These are phyloP conservation scores for Phytophthora cactorum DNA, from an alignment of 352 stramenopile genomes.

Conservation along the genomic window DNA sequence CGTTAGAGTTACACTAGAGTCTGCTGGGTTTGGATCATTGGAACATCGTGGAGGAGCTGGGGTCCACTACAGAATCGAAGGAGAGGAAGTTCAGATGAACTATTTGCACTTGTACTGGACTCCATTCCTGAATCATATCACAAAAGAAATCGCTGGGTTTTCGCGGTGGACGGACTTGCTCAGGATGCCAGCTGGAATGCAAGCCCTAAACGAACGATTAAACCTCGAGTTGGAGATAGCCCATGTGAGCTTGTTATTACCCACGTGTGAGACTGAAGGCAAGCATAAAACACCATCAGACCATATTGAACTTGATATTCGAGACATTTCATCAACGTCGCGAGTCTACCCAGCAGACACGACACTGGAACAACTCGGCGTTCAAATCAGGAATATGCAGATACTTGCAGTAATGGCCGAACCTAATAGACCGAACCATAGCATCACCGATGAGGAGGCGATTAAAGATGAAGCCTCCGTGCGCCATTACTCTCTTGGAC, in stretches of 20 bases:
- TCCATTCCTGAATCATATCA: slow-evolving; percentile 56
- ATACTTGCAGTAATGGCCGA: slow-evolving; percentile 47
- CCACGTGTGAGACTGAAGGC: slow-evolving; percentile 52
- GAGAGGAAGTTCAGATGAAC: slow-evolving; percentile 56
- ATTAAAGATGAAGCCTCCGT: background rate
- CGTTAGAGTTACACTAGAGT: slow-evolving; percentile 51
- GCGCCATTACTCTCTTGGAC: slow-evolving; percentile 19
- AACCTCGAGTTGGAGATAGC: slow-evolving; percentile 60
- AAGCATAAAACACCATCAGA: slow-evolving; percentile 52
- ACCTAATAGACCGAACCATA: slow-evolving; percentile 9
- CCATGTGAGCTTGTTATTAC: slow-evolving; percentile 49
- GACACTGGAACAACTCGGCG: slow-evolving; percentile 56
- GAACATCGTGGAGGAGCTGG: slow-evolving; percentile 49
- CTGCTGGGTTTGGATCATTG: slow-evolving; percentile 50
- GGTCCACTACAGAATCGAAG: slow-evolving; percentile 52
- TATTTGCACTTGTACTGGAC: slow-evolving; percentile 61
- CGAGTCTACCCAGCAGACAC: slow-evolving; percentile 45
- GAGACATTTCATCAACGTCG: slow-evolving; percentile 50
- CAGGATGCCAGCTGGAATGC: slow-evolving; percentile 41
- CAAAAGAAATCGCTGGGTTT: slow-evolving; percentile 68
- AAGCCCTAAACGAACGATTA: slow-evolving; percentile 46
- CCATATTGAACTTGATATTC: slow-evolving; percentile 58
- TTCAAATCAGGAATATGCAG: slow-evolving; percentile 46
- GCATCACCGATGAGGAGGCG: background rate
- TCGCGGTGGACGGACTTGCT: slow-evolving; percentile 69